Evolutionary conservation across 768 basidiomycete genomes (phyloP).

Genomic region (Amanita inopinata): DNA sequence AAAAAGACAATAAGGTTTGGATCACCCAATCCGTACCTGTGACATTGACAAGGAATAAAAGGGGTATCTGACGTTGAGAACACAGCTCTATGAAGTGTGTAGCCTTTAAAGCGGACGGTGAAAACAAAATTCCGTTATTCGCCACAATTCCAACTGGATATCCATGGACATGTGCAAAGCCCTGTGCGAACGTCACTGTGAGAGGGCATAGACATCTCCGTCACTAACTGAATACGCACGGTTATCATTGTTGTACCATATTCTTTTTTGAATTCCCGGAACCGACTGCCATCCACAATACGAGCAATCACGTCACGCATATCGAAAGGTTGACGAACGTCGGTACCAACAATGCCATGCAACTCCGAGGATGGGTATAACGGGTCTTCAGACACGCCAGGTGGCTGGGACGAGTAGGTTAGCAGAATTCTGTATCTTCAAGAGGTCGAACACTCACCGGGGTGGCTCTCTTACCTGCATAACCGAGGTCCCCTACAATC

Average conservation of each 20-base stretch:
- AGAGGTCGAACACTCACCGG: constrained; percentile 30
- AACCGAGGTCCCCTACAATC: constrained; percentile 71
- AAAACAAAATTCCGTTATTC: constrained; percentile 93
- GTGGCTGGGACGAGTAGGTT: constrained; percentile 33
- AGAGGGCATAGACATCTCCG: neutral
- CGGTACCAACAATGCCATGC: constrained; percentile 87
- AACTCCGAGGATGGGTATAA: constrained; percentile 74
- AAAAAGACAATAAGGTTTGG: constrained; percentile 9
- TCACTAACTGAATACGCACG: constrained; percentile 36
- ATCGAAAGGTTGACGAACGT: constrained; percentile 81
- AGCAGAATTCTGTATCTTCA: neutral
- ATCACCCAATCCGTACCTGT: constrained; percentile 38
- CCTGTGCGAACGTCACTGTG: constrained; percentile 30
- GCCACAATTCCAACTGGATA: constrained; percentile 87
- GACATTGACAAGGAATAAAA: constrained; percentile 94
- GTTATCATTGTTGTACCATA: constrained; percentile 89
- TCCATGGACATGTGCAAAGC: constrained; percentile 84
- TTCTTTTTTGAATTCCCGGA: constrained; percentile 94
- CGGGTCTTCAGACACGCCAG: constrained; percentile 55
- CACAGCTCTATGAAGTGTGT: constrained; percentile 95
- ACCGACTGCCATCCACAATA: constrained; percentile 83
- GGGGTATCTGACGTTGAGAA: constrained; percentile 80
- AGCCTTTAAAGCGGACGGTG: constrained; percentile 87
- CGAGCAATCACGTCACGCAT: constrained; percentile 92
- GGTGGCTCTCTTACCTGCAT: constrained; percentile 39